Evolutionary conservation across 1,139 yeast species (phyloP).

Genomic region (Taphrina sp.): DNA sequence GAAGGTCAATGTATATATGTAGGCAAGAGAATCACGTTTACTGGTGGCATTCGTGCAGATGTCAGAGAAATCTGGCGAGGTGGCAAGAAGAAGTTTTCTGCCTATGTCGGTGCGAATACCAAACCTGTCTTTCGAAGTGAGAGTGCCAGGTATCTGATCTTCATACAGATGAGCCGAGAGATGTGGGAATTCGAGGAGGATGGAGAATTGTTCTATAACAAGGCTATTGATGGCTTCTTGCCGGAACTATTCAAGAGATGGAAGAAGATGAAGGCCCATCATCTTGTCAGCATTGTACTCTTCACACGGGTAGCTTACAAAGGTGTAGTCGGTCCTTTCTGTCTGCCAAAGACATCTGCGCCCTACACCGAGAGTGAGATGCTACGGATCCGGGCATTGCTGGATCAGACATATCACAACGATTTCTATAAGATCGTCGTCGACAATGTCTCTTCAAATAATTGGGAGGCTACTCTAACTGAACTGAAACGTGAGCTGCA

Average conservation of each 20-base stretch:
- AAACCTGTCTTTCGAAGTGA: constrained; percentile 84
- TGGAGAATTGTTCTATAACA: constrained; percentile 91
- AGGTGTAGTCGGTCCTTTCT: constrained; percentile 25
- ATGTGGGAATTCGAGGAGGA: constrained; percentile 99
- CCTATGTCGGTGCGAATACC: constrained; percentile 70
- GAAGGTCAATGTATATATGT: constrained; percentile 64
- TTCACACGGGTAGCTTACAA: constrained; percentile 70
- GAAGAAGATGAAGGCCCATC: constrained; percentile 84
- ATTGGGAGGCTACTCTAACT: constrained; percentile 90
- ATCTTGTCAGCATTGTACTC: constrained; percentile 82
- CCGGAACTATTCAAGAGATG: constrained; percentile 87
- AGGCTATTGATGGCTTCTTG: constrained; percentile 81
- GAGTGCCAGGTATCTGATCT: constrained; percentile 75
- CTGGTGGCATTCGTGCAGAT: constrained; percentile 62
- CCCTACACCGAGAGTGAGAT: background rate
- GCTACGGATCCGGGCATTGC: background rate
- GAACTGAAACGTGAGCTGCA: constrained; percentile 81
- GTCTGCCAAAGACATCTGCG: constrained; percentile 3
- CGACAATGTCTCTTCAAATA: constrained; percentile 63
- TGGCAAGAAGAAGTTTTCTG: constrained; percentile 56
- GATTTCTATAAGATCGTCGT: constrained; percentile 93
- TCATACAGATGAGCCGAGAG: constrained; percentile 86
- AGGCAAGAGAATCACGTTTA: constrained; percentile 63
- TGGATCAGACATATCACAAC: constrained; percentile 38
- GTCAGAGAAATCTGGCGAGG: constrained; percentile 67